Percentiles rank a stretch among this genome's conserved stretches.
Conservation (phyloP, 2,329 filamentous ascomycete species). For the Helicocarpus griseus region DNA sequence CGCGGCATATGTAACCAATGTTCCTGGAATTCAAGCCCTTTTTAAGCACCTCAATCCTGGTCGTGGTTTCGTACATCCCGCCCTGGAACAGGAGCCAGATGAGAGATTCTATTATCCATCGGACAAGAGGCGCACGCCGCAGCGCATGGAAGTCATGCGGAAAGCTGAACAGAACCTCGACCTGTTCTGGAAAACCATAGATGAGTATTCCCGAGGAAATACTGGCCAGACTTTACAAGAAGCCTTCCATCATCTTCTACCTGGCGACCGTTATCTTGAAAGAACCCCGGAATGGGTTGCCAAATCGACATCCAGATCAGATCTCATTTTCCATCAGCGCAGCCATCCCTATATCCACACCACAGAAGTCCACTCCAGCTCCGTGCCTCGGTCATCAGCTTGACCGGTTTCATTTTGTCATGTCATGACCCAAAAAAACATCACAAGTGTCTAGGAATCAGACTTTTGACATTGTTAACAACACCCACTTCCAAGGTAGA, state of each 20-base stretch:
- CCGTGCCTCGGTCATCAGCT: not conserved
- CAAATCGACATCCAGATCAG: too few relatives aligned
- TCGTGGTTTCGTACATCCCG: not conserved
- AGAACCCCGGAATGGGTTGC: constrained; percentile 42
- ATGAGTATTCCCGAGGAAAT: constrained; percentile 12
- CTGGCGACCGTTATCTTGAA: constrained; percentile 21
- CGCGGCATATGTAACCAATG: too few relatives aligned
- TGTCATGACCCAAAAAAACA: not conserved
- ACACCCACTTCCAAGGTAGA: too few relatives aligned
- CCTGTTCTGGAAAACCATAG: constrained; percentile 34
- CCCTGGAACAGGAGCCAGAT: constrained; percentile 9
- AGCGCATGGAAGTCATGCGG: constrained; percentile 36
- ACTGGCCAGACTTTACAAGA: constrained; percentile 4
- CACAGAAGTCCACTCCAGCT: too few relatives aligned
- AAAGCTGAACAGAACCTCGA: constrained; percentile 41
- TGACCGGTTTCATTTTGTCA: not conserved
- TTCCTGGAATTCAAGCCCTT: too few relatives aligned
- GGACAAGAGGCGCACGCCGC: constrained; percentile 36
- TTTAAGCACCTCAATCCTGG: too few relatives aligned
- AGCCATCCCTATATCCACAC: not conserved
- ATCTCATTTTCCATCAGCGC: too few relatives aligned
- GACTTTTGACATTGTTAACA: too few relatives aligned
- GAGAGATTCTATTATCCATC: constrained; percentile 40
- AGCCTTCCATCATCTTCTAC: constrained; percentile 3
- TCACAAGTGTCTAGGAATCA: too few relatives aligned